These are phyloP conservation scores for Panellus pusillus DNA, from an alignment of 768 basidiomycete genomes.

Conservation along the genomic window DNA sequence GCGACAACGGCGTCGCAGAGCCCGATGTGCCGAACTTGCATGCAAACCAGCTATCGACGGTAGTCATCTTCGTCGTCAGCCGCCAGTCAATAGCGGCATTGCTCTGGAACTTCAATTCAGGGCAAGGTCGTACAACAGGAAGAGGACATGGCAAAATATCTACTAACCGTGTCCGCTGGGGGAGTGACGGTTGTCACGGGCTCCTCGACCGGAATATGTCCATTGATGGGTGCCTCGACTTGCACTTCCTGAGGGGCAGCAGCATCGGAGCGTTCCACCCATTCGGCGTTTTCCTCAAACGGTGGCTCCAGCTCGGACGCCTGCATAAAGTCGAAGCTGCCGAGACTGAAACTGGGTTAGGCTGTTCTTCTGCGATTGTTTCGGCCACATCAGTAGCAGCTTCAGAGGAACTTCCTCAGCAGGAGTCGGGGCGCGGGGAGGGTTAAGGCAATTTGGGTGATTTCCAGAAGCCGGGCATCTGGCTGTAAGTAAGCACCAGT, in stretches of 20 bases:
- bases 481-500: slow-evolving; percentile 14
- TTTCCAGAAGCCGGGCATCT: slow-evolving; percentile 66
- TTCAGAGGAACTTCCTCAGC: slow-evolving; percentile 33
- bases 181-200: slow-evolving; percentile 6
- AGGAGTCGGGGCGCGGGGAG: slow-evolving; percentile 43
- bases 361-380: slow-evolving; percentile 31
- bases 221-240: slow-evolving; percentile 36
- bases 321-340: slow-evolving; percentile 79
- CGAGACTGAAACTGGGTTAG: slow-evolving; percentile 38
- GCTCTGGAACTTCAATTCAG: slow-evolving; percentile 23
- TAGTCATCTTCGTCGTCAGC: slow-evolving; percentile 77
- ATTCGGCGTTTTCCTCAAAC: slow-evolving; percentile 56
- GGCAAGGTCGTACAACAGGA: slow-evolving; percentile 11
- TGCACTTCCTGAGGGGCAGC: slow-evolving; percentile 23
- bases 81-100: slow-evolving; percentile 74
- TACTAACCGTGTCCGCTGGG: slow-evolving; percentile 21
- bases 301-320: slow-evolving; percentile 71
- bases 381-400: slow-evolving; percentile 29
- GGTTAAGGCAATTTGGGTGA: slow-evolving; percentile 53
- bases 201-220: slow-evolving; percentile 25
- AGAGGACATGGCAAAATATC: not conserved
- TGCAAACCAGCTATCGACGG: slow-evolving; percentile 79
- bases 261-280: slow-evolving; percentile 51
- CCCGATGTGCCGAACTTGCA: slow-evolving; percentile 77
- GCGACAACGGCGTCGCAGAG: slow-evolving; percentile 54